Evolutionary conservation across 2,329 filamentous ascomycete genomes (phyloP).

Genomic region (Fusarium brevicatenulatum): DNA sequence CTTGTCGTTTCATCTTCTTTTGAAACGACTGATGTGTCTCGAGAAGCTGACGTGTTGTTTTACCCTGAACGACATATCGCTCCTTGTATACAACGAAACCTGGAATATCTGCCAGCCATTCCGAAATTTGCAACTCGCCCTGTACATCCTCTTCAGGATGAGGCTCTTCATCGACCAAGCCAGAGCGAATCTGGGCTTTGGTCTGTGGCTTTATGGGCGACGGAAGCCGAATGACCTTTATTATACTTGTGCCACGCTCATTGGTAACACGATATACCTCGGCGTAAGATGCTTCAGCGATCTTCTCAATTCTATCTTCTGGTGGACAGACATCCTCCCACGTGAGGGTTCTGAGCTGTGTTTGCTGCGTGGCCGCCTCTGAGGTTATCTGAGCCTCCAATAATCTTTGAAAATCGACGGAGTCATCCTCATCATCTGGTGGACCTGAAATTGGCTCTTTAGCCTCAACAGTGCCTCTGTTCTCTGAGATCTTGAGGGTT

Average conservation of each 20-base stretch:
- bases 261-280: conserved; percentile 73
- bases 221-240: conserved; percentile 70
- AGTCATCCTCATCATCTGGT: conserved; percentile 4
- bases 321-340: conserved; percentile 69
- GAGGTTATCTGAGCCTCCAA: conserved; percentile 18
- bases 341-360: conserved; percentile 55
- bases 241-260: conserved; percentile 68
- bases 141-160: conserved; percentile 64
- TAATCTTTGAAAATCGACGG: background rate
- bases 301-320: conserved; percentile 67
- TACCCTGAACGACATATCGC: conserved; percentile 67
- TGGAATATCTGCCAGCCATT: conserved; percentile 71
- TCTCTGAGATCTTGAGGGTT: background rate
- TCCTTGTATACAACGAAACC: conserved; percentile 75
- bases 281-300: conserved; percentile 73
- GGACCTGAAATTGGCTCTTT: conserved; percentile 3
- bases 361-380: conserved; percentile 40
- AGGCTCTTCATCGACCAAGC: conserved; percentile 68
- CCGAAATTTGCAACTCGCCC: conserved; percentile 71
- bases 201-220: conserved; percentile 69
- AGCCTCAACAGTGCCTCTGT: background rate
- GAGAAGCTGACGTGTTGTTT: conserved; percentile 62
- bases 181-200: conserved; percentile 63
- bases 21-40: conserved; percentile 70
- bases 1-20: conserved; percentile 62